Percentiles rank a stretch among this genome's conserved stretches.
Evolutionary conservation across 2,329 filamentous ascomycete genomes (phyloP).

Genomic region (Diaporthe australafricana): DNA sequence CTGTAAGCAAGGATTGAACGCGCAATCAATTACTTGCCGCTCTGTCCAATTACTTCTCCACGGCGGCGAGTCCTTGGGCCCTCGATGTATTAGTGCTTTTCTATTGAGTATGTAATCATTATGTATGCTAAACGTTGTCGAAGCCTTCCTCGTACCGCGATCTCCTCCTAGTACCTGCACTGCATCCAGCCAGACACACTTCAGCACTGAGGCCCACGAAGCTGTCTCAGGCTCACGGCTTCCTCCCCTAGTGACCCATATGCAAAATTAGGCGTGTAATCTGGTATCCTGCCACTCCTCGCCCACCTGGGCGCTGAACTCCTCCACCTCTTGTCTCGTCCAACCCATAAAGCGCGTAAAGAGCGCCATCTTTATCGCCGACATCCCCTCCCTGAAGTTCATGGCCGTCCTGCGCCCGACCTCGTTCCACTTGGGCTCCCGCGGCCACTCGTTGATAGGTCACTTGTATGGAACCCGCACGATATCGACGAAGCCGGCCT

Average conservation of each 20-base stretch:
- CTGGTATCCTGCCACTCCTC: conserved; percentile 43
- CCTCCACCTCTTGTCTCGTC: conserved; percentile 38
- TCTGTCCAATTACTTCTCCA: too few relatives aligned
- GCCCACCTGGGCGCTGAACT: conserved; percentile 42
- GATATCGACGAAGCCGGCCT: conserved; percentile 35
- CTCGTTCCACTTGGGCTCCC: conserved; percentile 40
- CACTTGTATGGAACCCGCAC: conserved; percentile 38
- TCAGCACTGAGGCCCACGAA: background rate
- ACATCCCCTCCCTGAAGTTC: conserved; percentile 38
- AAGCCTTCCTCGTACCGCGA: background rate
- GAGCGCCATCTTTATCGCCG: conserved; percentile 40
- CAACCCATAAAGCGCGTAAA: conserved; percentile 42
- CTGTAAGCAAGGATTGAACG: too few relatives aligned
- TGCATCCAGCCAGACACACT: background rate
- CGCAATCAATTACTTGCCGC: too few relatives aligned
- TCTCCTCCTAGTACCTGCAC: background rate
- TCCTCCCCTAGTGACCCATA: conserved; percentile 46
- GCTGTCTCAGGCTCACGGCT: conserved; percentile 36
- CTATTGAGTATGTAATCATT: conserved; percentile 6
- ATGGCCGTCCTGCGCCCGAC: conserved; percentile 34
- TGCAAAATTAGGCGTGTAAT: conserved; percentile 45
- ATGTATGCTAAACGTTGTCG: conserved; percentile 5
- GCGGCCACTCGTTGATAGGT: conserved; percentile 42
- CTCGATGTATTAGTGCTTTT: too few relatives aligned
- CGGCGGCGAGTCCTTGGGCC: too few relatives aligned